Evolutionary conservation across 1,139 yeast genomes (phyloP).

Genomic region (Hansenula sp.): DNA sequence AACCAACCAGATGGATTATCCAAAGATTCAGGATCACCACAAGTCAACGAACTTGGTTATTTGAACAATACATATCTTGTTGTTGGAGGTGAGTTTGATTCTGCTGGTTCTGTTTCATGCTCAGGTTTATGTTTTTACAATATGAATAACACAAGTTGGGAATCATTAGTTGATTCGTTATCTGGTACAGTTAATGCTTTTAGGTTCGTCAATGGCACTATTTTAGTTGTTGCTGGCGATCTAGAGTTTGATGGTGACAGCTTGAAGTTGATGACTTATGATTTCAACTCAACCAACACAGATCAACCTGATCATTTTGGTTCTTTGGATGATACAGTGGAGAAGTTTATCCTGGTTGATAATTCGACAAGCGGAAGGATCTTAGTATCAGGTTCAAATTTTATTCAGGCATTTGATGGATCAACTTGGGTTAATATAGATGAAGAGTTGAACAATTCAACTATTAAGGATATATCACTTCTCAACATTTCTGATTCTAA

Average conservation of each 20-base stretch:
- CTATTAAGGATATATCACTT: constrained; percentile 26
- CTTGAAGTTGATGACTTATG: constrained; percentile 45
- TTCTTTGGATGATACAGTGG: constrained; percentile 37
- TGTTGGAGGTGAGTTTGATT: constrained; percentile 73
- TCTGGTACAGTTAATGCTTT: constrained; percentile 55
- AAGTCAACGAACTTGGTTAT: constrained; percentile 49
- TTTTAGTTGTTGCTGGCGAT: constrained; percentile 62
- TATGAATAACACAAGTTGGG: constrained; percentile 52
- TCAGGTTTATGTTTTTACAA: constrained; percentile 66
- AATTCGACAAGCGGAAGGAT: constrained; percentile 44
- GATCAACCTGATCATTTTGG: constrained; percentile 19
- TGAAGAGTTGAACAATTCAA: constrained; percentile 8
- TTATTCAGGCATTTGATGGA: constrained; percentile 47
- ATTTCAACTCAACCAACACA: constrained; percentile 33
- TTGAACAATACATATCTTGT: constrained; percentile 39
- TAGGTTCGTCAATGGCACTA: constrained; percentile 44
- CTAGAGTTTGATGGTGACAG: constrained; percentile 36
- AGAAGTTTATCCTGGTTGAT: constrained; percentile 46
- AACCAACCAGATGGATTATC: constrained; percentile 11
- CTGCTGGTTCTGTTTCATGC: constrained; percentile 59
- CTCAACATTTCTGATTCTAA: constrained; percentile 29
- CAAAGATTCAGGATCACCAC: constrained; percentile 22
- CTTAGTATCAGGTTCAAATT: constrained; percentile 50
- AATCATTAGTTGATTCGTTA: constrained; percentile 38
- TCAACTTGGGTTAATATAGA: constrained; percentile 36